phyloP scores from a whole-genome alignment of 352 stramenopile species.

The Phytophthora idaei region DNA sequence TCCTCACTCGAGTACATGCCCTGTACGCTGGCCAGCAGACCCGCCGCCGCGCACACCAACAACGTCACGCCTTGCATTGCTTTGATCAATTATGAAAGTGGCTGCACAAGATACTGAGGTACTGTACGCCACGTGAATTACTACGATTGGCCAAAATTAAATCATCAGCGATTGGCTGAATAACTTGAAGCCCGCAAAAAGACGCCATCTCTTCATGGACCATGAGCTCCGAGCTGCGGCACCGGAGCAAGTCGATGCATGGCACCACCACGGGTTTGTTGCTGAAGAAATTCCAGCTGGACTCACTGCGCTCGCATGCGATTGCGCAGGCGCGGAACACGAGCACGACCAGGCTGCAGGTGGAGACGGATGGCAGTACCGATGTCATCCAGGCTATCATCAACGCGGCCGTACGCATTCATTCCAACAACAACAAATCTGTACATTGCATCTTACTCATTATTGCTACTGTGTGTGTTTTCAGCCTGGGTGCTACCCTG shows the following conservation, averaged over 20 bases:
- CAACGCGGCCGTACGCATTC: constrained; percentile 24
- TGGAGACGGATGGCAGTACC: background rate
- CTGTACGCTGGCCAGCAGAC: constrained; percentile 39
- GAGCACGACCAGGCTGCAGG: background rate
- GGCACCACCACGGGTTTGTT: constrained; percentile 22
- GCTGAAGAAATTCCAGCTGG: constrained; percentile 25
- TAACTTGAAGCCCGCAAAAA: constrained; percentile 16
- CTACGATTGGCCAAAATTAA: constrained; percentile 29
- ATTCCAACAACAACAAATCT: background rate
- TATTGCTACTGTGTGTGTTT: background rate
- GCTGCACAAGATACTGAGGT: constrained; percentile 19
- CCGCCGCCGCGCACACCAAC: constrained; percentile 35
- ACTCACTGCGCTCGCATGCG: constrained; percentile 11
- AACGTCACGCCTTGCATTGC: constrained; percentile 26
- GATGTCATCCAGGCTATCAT: constrained; percentile 33
- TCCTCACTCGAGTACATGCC: constrained; percentile 73
- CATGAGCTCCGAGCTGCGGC: constrained; percentile 27
- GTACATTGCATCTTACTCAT: too few relatives aligned
- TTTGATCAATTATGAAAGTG: constrained; percentile 23
- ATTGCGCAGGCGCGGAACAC: constrained; percentile 6
- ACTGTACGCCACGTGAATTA: constrained; percentile 28
- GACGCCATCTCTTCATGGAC: constrained; percentile 1
- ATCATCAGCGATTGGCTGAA: constrained; percentile 30
- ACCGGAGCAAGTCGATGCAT: constrained; percentile 14
- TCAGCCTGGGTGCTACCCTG: constrained; percentile 55